Evolutionary conservation across 805 yeast genomes (phyloP).

Genomic region (Yarrowia sp.): DNA sequence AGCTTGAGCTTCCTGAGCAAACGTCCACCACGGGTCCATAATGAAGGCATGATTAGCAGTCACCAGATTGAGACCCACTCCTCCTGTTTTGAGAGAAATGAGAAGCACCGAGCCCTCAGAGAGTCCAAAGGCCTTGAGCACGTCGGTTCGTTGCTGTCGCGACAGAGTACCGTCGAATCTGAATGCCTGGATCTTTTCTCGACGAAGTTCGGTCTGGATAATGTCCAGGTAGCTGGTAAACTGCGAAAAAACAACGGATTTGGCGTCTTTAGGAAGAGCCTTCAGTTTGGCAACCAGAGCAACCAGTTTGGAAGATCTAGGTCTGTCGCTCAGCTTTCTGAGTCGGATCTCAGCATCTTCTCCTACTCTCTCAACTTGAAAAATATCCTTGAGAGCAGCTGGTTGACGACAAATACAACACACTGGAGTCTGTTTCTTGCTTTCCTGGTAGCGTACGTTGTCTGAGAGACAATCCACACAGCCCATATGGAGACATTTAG

Average conservation of each 20-base stretch:
- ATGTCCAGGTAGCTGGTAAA: slow-evolving; percentile 79
- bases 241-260: slow-evolving; percentile 86
- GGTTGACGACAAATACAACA: slow-evolving; percentile 76
- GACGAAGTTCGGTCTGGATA: slow-evolving; percentile 57
- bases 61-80: slow-evolving; percentile 86
- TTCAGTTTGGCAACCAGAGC: too few relatives aligned
- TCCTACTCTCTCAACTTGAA: slow-evolving; percentile 41
- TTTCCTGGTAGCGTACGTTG: slow-evolving; percentile 65
- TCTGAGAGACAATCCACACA: slow-evolving; percentile 71
- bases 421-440: slow-evolving; percentile 44
- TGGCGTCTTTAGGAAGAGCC: slow-evolving; percentile 55
- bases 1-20: slow-evolving; percentile 86
- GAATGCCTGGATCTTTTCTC: slow-evolving; percentile 50
- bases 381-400: slow-evolving; percentile 50
- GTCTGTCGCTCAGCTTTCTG: slow-evolving; percentile 27
- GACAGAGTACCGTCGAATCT: slow-evolving; percentile 82
- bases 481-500: slow-evolving; percentile 78
- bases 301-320: slow-evolving; percentile 66
- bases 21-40: slow-evolving; percentile 99
- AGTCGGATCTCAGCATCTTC: slow-evolving; percentile 29
- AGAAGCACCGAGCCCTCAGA: slow-evolving; percentile 50
- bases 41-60: slow-evolving; percentile 79
- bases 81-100: slow-evolving; percentile 85
- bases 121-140: slow-evolving; percentile 54
- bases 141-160: slow-evolving; percentile 59